phyloP scores from a whole-genome alignment of 139 green algal genomes.

The Coelastrella sp. region DNA sequence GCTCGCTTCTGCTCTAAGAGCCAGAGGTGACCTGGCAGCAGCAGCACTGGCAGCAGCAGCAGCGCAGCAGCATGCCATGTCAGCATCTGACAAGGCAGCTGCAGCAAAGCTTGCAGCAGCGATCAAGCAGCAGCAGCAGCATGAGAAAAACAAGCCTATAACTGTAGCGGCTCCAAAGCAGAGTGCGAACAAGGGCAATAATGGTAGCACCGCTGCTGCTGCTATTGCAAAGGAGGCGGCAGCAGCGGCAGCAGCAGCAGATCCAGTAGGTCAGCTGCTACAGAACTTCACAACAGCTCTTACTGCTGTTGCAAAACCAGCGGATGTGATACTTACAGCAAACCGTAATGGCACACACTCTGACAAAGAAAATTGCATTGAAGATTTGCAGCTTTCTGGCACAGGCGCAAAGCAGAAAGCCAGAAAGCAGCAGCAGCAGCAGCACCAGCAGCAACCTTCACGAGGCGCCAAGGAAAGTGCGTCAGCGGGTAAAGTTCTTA shows the following conservation, averaged over 20 bases:
- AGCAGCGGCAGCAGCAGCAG: conserved; percentile 13
- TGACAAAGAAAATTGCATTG: not conserved
- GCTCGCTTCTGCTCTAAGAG: conserved; percentile 15
- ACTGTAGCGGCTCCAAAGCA: not conserved
- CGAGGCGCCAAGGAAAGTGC: too few species aligned
- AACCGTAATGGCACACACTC: not conserved
- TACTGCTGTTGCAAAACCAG: not conserved
- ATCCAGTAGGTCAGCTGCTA: not conserved
- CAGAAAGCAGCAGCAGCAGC: too few species aligned
- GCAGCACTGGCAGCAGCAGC: conserved; percentile 10
- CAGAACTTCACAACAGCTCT: not conserved
- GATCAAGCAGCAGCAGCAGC: conserved; percentile 24
- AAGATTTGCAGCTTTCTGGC: not conserved
- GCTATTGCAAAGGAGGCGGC: not conserved
- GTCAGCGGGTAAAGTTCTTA: too few species aligned
- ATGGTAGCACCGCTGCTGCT: not conserved
- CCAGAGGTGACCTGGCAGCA: not conserved
- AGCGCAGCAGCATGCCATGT: not conserved
- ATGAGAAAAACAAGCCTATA: not conserved
- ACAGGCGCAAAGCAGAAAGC: not conserved
- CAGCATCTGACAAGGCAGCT: not conserved
- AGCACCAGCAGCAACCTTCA: not conserved
- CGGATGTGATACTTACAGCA: not conserved
- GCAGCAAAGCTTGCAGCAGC: conserved; percentile 8
- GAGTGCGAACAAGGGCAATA: not conserved